These are phyloP conservation scores for Fusarium sp. DNA, from an alignment of 2,329 filamentous ascomycete species.

Conservation along the genomic window DNA sequence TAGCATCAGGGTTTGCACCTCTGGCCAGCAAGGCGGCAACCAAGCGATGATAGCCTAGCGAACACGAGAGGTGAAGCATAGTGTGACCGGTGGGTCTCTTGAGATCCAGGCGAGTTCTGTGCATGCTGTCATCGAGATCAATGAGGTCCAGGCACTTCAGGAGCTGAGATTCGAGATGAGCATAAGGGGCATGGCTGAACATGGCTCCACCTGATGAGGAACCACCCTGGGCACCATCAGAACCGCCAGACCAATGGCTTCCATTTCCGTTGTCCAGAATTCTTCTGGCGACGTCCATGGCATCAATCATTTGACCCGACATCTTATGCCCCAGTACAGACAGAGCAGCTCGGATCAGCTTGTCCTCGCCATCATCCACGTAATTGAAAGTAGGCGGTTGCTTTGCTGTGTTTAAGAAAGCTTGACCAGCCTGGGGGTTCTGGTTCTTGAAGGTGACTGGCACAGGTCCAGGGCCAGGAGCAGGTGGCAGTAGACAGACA, in stretches of 20 bases:
- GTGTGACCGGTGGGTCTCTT: slow-evolving; percentile 75
- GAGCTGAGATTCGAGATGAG: slow-evolving; percentile 72
- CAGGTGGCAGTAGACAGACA: slow-evolving; percentile 80
- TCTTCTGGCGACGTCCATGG: slow-evolving; percentile 68
- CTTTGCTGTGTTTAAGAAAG: slow-evolving; percentile 47
- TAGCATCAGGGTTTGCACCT: slow-evolving; percentile 78
- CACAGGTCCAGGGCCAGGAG: slow-evolving; percentile 72
- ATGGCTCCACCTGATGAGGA: slow-evolving; percentile 56
- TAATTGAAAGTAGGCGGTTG: slow-evolving; percentile 74
- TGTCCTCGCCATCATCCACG: slow-evolving; percentile 74
- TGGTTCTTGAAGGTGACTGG: slow-evolving; percentile 74
- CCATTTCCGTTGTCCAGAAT: slow-evolving; percentile 58
- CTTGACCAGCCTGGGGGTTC: slow-evolving; percentile 51
- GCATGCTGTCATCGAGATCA: slow-evolving; percentile 78
- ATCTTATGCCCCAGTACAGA: slow-evolving; percentile 71
- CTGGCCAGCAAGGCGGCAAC: slow-evolving; percentile 79
- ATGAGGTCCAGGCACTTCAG: slow-evolving; percentile 81
- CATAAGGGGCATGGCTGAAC: slow-evolving; percentile 53
- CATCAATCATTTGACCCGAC: slow-evolving; percentile 69
- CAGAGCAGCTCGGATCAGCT: slow-evolving; percentile 74
- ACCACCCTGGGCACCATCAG: slow-evolving; percentile 51
- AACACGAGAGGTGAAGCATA: slow-evolving; percentile 82
- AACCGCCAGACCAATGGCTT: slow-evolving; percentile 59
- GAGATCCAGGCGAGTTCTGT: slow-evolving; percentile 73
- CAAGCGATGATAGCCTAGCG: slow-evolving; percentile 77